A percentile compares a stretch with the other conserved stretches of the same genome.
Conservation (phyloP, 768 basidiomycete species). For the Lanmaoa pseudosensibilis region DNA sequence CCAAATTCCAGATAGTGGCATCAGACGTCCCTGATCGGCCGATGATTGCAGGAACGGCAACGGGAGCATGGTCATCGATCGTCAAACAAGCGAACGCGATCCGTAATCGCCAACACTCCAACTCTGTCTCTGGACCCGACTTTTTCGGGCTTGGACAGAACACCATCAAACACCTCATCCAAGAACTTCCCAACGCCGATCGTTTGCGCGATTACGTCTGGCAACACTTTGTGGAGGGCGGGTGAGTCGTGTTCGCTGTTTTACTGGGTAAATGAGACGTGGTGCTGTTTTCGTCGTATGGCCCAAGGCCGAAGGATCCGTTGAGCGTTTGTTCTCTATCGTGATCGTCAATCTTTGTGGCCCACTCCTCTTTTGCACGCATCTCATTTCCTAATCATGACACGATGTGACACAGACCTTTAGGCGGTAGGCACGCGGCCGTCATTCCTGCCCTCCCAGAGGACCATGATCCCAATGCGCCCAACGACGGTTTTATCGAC, state of each 20-base stretch:
- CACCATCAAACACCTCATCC: conserved; percentile 88
- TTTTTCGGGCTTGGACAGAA: conserved; percentile 87
- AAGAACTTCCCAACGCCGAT: conserved; percentile 75
- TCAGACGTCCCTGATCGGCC: conserved; percentile 69
- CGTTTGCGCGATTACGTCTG: conserved; percentile 78
- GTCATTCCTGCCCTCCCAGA: conserved; percentile 80
- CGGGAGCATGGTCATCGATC: conserved; percentile 83
- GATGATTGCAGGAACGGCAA: conserved; percentile 83
- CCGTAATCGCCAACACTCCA: conserved; percentile 78
- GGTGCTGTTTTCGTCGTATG: conserved; percentile 2
- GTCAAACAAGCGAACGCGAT: conserved; percentile 81
- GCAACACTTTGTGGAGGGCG: conserved; percentile 85
- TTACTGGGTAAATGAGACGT: conserved; percentile 11
- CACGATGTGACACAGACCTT: conserved; percentile 49
- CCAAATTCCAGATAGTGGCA: conserved; percentile 82
- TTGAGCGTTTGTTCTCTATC: conserved; percentile 7
- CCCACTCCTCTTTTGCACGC: conserved; percentile 19
- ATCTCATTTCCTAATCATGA: conserved; percentile 33
- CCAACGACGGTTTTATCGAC: conserved; percentile 24
- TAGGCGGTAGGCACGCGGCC: conserved; percentile 80
- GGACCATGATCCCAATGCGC: conserved; percentile 34
- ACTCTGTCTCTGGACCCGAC: conserved; percentile 86
- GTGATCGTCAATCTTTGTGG: conserved; percentile 18
- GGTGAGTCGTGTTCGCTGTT: conserved; percentile 49
- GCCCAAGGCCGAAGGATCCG: conserved; percentile 8